phyloP scores from a whole-genome alignment of 202 grass and related monocot genomes.

The Digitaria exilis region DNA sequence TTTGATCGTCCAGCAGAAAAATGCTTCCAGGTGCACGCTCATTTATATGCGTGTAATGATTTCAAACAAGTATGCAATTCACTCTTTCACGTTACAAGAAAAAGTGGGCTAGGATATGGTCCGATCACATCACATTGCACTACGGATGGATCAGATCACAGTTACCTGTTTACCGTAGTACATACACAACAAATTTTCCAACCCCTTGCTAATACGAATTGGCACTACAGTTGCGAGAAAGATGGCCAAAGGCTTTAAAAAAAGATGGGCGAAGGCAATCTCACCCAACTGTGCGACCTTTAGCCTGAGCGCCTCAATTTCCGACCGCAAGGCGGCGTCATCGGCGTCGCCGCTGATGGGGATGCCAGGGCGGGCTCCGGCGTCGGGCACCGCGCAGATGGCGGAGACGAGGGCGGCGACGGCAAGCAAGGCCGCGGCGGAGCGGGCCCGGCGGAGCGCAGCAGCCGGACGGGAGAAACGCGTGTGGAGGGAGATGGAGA shows the following conservation, averaged over 20 bases:
- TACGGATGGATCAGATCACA: neutral
- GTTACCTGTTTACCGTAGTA: neutral
- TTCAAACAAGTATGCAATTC: conserved; percentile 18
- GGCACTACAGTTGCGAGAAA: neutral
- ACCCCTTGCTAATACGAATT: neutral
- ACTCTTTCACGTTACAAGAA: neutral
- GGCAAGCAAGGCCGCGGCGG: conserved; percentile 27
- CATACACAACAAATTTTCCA: neutral
- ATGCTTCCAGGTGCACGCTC: neutral
- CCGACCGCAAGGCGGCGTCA: conserved; percentile 32
- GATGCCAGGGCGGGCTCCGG: neutral
- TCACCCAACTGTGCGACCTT: conserved; percentile 56
- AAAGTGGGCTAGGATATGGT: neutral
- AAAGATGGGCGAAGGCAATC: neutral
- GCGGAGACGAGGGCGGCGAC: conserved; percentile 38
- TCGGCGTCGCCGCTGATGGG: neutral
- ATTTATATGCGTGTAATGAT: neutral
- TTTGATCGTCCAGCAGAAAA: neutral
- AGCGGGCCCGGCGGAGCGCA: neutral
- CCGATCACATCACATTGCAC: neutral
- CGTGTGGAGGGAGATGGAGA: neutral
- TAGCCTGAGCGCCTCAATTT: conserved; percentile 53
- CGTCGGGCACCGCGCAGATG: conserved; percentile 24
- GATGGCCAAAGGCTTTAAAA: neutral
- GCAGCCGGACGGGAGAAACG: neutral